Conservation (phyloP, 2,329 filamentous ascomycete genomes). For the Periconia sp. region DNA sequence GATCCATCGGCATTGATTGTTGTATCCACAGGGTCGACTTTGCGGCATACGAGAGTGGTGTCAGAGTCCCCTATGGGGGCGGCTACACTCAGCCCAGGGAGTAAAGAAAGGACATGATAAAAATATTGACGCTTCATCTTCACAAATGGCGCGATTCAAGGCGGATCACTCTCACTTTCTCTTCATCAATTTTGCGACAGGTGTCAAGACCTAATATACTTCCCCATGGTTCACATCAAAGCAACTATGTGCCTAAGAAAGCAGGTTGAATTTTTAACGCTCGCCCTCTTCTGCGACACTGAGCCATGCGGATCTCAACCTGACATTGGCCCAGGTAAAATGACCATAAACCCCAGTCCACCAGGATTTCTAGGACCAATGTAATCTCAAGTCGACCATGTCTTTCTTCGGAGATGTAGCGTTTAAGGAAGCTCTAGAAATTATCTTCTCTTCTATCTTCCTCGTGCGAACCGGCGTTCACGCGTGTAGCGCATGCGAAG, state of each 20-base stretch:
- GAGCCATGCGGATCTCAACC: not conserved
- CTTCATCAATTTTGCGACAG: not conserved
- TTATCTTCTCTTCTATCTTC: not conserved
- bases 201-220: slow-evolving; percentile 9
- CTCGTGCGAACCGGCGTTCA: not conserved
- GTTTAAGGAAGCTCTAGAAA: not conserved
- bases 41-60: too few relatives aligned
- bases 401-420: not conserved
- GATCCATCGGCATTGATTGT: slow-evolving; percentile 13
- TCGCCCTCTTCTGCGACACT: not conserved
- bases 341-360: not conserved
- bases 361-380: not conserved
- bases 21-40: slow-evolving; percentile 11
- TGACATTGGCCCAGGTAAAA: too few relatives aligned
- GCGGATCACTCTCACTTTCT: not conserved
- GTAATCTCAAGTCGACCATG: not conserved
- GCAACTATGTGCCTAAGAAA: too few relatives aligned
- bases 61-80: slow-evolving; percentile 3
- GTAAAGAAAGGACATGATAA: slow-evolving; percentile 1
- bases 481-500: slow-evolving; percentile 2
- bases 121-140: slow-evolving; percentile 8
- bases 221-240: slow-evolving; percentile 4
- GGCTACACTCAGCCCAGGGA: slow-evolving; percentile 5
- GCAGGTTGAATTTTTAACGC: not conserved
- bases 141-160: not conserved